Base-by-base conservation (phyloP, 164 flowering plant species). In the Brasenia schreberi region DNA sequence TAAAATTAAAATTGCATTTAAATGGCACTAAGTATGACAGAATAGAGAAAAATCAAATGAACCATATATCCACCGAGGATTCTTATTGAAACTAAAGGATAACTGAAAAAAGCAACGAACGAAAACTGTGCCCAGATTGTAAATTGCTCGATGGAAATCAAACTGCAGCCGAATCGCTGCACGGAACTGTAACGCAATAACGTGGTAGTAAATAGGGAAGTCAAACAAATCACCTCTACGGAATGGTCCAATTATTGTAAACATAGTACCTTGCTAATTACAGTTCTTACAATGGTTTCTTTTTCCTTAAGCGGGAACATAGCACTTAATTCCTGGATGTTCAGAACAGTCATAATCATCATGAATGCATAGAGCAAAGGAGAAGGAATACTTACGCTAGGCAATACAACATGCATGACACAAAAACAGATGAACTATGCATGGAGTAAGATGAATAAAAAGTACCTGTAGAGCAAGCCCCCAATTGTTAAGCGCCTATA, bases 61-160 rank as follows among this genome's bases (percentile, higher is more conserved):
- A 33, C 39, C 39, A 33, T 33, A 33, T 33, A 1, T 33, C 39
- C 39, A 33, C 39, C 39, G 39, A 33, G 39, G 39, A 33, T 33
- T 33, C 39, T 1, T 33, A 33, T 33, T 33, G 4, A 49, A 49
- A 9, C 10, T 14, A 49, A 49, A 49, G 16, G 56, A 2, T 49
- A 3, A 16, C 7, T n/a, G 18, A 11, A 58, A 5, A 6, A 42
- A 49, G 58, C 69, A 73, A 82, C 92, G 69, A 16, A 95, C 99
- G 92, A 95, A 82, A 76, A 92, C 99, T 67, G 99, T 95, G 68
- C 99, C 99, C 67, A 95, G 96, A 77, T 95, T 95, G 89, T 95
- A 95, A 42, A 95, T 95, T 75, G 99, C 97, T 73, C 99, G 78
- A 77, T 92, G 97, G 73, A 95, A 95, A 76, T 95, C 99, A 85